A percentile compares a stretch with the other conserved stretches of the same genome.
These are phyloP conservation scores for Halenospora varia DNA, from an alignment of 495 filamentous ascomycete species.

Conservation along the genomic window DNA sequence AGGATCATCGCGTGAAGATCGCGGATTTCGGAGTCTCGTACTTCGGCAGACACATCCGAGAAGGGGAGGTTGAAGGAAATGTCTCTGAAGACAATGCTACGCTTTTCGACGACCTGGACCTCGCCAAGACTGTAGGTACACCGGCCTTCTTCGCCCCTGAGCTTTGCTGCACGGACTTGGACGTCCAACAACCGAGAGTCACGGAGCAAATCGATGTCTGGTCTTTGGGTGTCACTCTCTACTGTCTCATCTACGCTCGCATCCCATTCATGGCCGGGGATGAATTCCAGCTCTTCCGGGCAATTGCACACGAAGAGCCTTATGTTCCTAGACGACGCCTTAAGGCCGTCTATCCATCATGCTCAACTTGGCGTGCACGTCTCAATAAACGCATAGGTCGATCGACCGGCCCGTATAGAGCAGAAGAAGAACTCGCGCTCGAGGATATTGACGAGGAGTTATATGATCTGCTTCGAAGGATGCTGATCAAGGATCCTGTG, in stretches of 20 bases:
- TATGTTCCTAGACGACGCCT: constrained; percentile 82
- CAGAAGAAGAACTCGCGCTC: constrained; percentile 69
- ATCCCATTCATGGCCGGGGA: constrained; percentile 89
- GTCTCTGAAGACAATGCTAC: constrained; percentile 77
- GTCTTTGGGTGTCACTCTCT: constrained; percentile 94
- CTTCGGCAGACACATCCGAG: constrained; percentile 75
- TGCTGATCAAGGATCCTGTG: constrained; percentile 85
- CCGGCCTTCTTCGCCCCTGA: constrained; percentile 98
- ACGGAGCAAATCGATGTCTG: constrained; percentile 85
- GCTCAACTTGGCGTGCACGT: constrained; percentile 34
- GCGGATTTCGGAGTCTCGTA: constrained; percentile 99
- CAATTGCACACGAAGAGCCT: constrained; percentile 84
- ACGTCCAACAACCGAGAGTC: constrained; percentile 44
- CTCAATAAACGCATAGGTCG: constrained; percentile 50
- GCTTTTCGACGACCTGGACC: constrained; percentile 83
- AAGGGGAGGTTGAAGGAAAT: constrained; percentile 72
- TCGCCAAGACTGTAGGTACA: constrained; percentile 96
- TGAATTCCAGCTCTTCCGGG: constrained; percentile 84
- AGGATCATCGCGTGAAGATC: constrained; percentile 86
- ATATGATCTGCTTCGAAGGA: constrained; percentile 71
- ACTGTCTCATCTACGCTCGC: constrained; percentile 89
- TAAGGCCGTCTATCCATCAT: constrained; percentile 63
- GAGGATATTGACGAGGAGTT: constrained; percentile 83
- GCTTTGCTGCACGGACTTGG: constrained; percentile 78
- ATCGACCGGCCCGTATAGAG: constrained; percentile 39